Evolutionary conservation across 805 yeast species (phyloP), one percentile per base, ranked within the genome.

Genomic region (Starmerella floris): DNA sequence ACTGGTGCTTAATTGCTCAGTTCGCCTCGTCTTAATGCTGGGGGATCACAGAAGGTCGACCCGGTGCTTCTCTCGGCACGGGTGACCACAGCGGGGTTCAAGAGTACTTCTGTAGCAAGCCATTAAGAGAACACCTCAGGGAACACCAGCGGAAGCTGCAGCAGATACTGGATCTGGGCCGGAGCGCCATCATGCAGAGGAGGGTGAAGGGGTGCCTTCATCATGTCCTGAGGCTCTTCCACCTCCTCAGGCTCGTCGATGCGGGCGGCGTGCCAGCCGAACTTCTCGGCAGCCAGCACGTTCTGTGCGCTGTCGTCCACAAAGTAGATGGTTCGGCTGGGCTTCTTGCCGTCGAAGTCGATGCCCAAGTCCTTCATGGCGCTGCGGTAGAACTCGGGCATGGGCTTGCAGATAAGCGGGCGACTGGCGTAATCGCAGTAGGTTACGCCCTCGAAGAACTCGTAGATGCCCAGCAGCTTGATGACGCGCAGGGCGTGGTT

Each of bases 371-470:
- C 73, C 8, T 56, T 45, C 62, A 83, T 67, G 26, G 64, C 66
- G 44, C 67, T 70, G 30, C 72, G 69, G 56, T 77, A 88, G 54
- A 78, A 76, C 41, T 63, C 67, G 17, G 67, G 63, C 76, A 82
- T 83, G n/a, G 98, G 98, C 63, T 88, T 88, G 64, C 97, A 91
- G 26, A 79, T 63, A 44, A 88, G 68, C 42, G 74, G 76, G 39
- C 66, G 56, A 38, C 75, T 66, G 13, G 58, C 51, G 58, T 91
- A 91, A 63, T 91, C 94, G 63, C 98, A 91, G 62, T 66, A 88
- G 1, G 96, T 84, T 51, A 91, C 70, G 0, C 98, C 98, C 51
- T 88, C 97, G 58, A 91, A 87, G 42, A 84, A 58, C 58, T 87
- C 95, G n/a, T 88, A 96, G 23, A 88, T 60, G 2, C 95, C 96